Evolutionary conservation across 495 filamentous ascomycete genomes (phyloP).

Genomic region (Lentithecium fluviatile): DNA sequence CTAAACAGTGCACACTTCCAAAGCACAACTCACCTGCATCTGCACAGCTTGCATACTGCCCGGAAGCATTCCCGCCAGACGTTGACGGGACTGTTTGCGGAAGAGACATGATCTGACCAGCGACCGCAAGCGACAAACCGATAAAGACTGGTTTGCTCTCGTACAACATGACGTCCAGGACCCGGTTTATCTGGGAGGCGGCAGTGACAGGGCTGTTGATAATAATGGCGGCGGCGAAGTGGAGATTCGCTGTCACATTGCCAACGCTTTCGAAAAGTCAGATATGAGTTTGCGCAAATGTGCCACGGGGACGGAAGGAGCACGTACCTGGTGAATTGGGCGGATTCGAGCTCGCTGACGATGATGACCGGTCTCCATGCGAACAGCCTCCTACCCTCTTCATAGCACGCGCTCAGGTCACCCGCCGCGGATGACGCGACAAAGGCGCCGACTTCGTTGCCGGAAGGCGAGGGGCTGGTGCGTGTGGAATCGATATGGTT

Average conservation of each 20-base stretch:
- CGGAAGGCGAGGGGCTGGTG: neutral
- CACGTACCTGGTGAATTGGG: conserved; percentile 11
- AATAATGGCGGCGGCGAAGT: conserved; percentile 1
- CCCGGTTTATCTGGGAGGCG: conserved; percentile 8
- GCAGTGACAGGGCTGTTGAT: conserved; percentile 16
- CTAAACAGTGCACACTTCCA: neutral
- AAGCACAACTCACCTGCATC: neutral
- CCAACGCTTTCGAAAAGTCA: neutral
- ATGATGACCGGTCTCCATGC: conserved; percentile 2
- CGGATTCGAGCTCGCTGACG: conserved; percentile 8
- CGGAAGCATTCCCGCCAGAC: neutral
- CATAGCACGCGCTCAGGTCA: neutral
- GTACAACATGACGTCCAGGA: conserved; percentile 5
- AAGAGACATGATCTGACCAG: conserved; percentile 5
- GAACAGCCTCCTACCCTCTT: neutral
- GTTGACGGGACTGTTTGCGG: neutral
- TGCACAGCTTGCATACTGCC: neutral
- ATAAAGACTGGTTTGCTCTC: conserved; percentile 20
- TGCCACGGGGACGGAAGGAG: neutral
- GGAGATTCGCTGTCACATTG: neutral
- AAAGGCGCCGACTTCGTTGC: conserved; percentile 8
- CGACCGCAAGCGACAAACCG: conserved; percentile 12
- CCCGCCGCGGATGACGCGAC: neutral
- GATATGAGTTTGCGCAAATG: neutral
- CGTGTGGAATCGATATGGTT: neutral